These are phyloP conservation scores for Exophiala bonariae DNA, from an alignment of 2,329 filamentous ascomycete species.

Conservation along the genomic window DNA sequence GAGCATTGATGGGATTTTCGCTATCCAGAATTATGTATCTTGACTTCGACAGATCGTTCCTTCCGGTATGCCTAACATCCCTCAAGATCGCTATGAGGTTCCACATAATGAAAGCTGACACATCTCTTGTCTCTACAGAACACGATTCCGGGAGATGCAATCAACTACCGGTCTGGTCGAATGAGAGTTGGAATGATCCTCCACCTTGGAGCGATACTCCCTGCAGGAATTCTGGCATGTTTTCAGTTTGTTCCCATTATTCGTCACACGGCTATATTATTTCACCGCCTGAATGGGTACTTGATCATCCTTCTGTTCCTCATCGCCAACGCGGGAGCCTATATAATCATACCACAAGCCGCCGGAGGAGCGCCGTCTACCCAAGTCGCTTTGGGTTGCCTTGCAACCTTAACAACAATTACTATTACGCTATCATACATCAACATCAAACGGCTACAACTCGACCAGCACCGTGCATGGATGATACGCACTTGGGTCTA, in stretches of 20 bases:
- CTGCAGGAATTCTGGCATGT: slow-evolving; percentile 40
- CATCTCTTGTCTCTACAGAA: slow-evolving; percentile 1
- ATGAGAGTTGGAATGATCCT: slow-evolving; percentile 44
- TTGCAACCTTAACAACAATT: slow-evolving; percentile 47
- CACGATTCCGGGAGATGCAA: slow-evolving; percentile 44
- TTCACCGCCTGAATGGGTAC: slow-evolving; percentile 65
- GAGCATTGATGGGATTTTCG: slow-evolving; percentile 49
- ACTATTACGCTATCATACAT: slow-evolving; percentile 50
- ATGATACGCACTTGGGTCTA: slow-evolving; percentile 60
- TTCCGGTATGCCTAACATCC: slow-evolving; percentile 4
- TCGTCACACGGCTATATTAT: slow-evolving; percentile 48
- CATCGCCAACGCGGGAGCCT: slow-evolving; percentile 47
- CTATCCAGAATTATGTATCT: slow-evolving; percentile 53
- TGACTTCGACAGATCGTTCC: slow-evolving; percentile 39
- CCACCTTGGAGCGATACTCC: slow-evolving; percentile 39
- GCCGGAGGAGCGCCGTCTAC: slow-evolving; percentile 57
- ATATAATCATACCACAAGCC: slow-evolving; percentile 53
- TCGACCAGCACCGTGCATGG: slow-evolving; percentile 65
- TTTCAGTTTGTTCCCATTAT: slow-evolving; percentile 46
- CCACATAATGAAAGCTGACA: not conserved
- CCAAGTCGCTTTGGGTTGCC: slow-evolving; percentile 46
- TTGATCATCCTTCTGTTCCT: slow-evolving; percentile 51
- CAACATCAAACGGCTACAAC: slow-evolving; percentile 61
- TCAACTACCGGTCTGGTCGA: slow-evolving; percentile 38
- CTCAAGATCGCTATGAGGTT: slow-evolving; percentile 25